Evolutionary conservation across 495 filamentous ascomycete genomes (phyloP), one percentile per base, ranked within the genome.

Genomic region (Choiromyces venosus): DNA sequence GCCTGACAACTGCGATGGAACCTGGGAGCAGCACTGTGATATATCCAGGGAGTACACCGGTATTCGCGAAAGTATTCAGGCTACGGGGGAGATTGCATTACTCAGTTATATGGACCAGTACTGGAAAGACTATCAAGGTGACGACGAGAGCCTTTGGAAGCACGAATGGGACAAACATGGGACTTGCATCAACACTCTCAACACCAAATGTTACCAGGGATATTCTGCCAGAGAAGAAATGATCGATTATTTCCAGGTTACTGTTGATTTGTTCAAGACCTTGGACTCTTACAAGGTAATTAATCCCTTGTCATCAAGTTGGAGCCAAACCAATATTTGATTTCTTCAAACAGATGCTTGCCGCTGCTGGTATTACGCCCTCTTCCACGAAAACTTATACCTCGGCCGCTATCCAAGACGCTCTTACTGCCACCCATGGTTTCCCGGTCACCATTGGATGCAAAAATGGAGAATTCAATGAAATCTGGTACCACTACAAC

Each of bases 111-210:
- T 96, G 92, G 83, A 89, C 65, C 88, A 85, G 8, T 94, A 90
- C 83, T 96, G 92, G 93, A 89, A 90, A 74, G 87, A 88, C 78
- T 84, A 87, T 77, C 79, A 85, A 65, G 89, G 92, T 38, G 84
- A 89, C 66, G 90, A 91, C 76, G 86, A 88, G 67, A 83, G 85
- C 37, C 85, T 96, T 69, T 96, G 92, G 93, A 83, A 91, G 78
- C 92, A 96, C 77, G 93, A 96, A 80, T 97, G 91, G 91, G 88
- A 87, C 78, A 96, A 95, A 79, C 93, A 97, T 78, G 93, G 86
- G 19, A 91, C 89, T 1, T 92, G 90, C 83, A 86, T 92, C 77
- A 88, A 87, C 80, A 92, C 90, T 0, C 85, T 96, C 2, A 86
- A 90, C 18, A 87, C 93, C 0, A 82, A 83, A 65, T 97, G 93